Conservation (phyloP, 192 early-diverging fungal species). For the Backusella circina region DNA sequence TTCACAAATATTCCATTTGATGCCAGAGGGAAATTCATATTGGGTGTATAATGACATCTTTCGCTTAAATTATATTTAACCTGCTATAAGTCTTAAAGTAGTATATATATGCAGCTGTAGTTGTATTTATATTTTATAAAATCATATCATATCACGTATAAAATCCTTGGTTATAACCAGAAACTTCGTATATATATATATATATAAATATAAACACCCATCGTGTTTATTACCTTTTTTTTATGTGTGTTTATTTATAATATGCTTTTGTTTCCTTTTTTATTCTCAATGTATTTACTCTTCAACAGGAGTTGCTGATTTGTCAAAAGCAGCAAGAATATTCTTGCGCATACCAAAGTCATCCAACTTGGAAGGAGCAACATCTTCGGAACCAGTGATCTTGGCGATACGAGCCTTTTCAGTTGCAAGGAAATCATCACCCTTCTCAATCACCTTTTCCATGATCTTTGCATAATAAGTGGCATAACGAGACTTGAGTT, state of each 20-base stretch:
- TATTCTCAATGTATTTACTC: not conserved
- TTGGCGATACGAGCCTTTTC: constrained; percentile 82
- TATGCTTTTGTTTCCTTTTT: not conserved
- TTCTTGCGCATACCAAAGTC: constrained; percentile 86
- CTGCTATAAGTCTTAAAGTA: no score
- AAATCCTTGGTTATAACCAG: not conserved
- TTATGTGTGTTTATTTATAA: not conserved
- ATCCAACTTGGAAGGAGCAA: constrained; percentile 72
- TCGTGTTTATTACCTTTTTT: not conserved
- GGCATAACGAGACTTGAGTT: constrained; percentile 53
- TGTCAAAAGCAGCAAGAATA: constrained; percentile 60
- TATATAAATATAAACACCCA: not conserved
- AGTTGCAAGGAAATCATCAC: constrained; percentile 62
- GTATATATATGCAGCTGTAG: not conserved
- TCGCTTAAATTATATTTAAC: constrained; percentile 72
- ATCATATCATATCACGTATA: not conserved
- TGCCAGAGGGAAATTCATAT: constrained; percentile 62
- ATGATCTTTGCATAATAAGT: constrained; percentile 91
- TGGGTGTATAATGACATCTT: constrained; percentile 89
- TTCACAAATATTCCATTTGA: constrained; percentile 84
- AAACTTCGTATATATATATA: not conserved
- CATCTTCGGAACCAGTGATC: constrained; percentile 65
- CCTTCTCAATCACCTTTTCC: constrained; percentile 73
- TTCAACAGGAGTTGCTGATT: constrained; percentile 9
- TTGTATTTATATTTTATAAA: not conserved